Percentiles rank a stretch among this genome's conserved stretches.
phyloP scores from a whole-genome alignment of 331 rosid genomes.

The Quercus lobata region DNA sequence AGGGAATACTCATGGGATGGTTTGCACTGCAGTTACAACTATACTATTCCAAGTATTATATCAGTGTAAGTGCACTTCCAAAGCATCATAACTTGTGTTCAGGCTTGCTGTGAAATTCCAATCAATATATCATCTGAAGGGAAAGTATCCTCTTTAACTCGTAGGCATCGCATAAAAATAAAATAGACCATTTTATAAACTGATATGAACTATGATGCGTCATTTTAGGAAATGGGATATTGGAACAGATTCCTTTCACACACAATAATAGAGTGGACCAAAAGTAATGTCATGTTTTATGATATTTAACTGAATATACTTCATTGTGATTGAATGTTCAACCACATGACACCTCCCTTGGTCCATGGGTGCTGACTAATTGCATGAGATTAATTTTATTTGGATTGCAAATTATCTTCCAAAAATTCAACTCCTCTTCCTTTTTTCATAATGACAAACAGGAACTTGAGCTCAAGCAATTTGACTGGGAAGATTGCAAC shows the following conservation, averaged over 20 bases:
- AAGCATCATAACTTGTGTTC: too few species aligned
- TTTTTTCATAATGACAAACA: not conserved
- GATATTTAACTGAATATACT: not conserved
- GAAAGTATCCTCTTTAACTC: too few species aligned
- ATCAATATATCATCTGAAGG: too few species aligned
- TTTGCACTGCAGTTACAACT: too few species aligned
- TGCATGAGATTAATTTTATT: not conserved
- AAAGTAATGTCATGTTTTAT: not conserved
- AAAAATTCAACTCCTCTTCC: not conserved
- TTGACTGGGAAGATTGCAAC: conserved; percentile 15
- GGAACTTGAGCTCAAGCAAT: conserved; percentile 30
- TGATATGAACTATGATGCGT: not conserved
- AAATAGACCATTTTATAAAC: too few species aligned
- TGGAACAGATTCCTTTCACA: not conserved
- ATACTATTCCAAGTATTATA: too few species aligned
- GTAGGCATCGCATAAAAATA: too few species aligned
- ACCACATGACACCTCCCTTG: not conserved
- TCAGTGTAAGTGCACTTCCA: too few species aligned
- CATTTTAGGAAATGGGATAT: not conserved
- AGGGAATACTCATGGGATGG: too few species aligned
- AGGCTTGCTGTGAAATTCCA: too few species aligned
- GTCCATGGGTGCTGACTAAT: too few species aligned
- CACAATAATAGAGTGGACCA: not conserved
- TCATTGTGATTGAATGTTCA: not conserved
- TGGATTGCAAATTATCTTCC: not conserved